These are phyloP conservation scores for Aureobasidium sp. DNA, from an alignment of 2,329 filamentous ascomycete species.

Conservation along the genomic window DNA sequence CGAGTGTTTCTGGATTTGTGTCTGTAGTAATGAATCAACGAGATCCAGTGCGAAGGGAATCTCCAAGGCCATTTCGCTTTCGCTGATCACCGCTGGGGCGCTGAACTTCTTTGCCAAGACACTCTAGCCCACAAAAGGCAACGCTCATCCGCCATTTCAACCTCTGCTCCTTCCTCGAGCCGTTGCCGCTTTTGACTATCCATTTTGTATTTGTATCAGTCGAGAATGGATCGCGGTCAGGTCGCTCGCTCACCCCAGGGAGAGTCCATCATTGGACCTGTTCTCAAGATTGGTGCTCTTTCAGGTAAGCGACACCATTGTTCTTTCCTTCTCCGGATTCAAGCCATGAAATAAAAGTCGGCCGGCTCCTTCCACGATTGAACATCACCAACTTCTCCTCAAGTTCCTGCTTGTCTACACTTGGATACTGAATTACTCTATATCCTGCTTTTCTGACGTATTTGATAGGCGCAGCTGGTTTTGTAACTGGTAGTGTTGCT, in stretches of 20 bases:
- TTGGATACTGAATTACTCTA: not conserved
- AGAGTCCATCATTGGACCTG: conserved; percentile 7
- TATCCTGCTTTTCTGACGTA: not conserved
- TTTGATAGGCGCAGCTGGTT: conserved; percentile 55
- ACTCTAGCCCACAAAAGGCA: not conserved
- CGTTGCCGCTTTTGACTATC: not conserved
- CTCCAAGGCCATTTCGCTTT: not conserved
- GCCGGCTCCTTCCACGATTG: not conserved
- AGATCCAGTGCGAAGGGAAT: conserved; percentile 11
- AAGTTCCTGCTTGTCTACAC: not conserved
- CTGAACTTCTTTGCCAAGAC: conserved; percentile 10
- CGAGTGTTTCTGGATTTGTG: not conserved
- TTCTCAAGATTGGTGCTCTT: conserved; percentile 15
- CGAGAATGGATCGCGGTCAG: not conserved
- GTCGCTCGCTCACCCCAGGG: not conserved
- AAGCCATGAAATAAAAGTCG: not conserved
- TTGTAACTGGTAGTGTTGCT: conserved; percentile 43
- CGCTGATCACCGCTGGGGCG: not conserved
- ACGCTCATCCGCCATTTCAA: not conserved
- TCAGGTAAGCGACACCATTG: conserved; percentile 5
- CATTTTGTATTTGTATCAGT: not conserved
- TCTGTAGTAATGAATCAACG: not conserved
- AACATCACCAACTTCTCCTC: not conserved
- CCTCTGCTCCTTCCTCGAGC: not conserved
- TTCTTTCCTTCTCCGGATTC: not conserved